A percentile compares a stretch with the other conserved stretches of the same genome.
Conservation (phyloP, 768 basidiomycete genomes). For the Mycena crocata region DNA sequence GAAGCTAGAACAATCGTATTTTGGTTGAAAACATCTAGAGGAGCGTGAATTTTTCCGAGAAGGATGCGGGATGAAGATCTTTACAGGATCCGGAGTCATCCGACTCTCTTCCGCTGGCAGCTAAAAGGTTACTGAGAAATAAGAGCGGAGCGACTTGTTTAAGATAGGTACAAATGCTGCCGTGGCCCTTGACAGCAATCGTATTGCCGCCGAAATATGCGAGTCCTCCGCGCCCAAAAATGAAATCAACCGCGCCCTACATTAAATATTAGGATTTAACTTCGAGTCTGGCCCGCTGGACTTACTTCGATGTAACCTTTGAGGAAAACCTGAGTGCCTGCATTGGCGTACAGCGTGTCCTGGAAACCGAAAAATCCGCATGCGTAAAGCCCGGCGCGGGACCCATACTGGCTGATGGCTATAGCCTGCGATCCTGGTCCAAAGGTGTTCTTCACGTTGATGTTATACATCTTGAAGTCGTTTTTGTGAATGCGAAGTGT, state of each 20-base stretch:
- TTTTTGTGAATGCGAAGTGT: constrained; percentile 62
- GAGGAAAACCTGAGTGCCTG: constrained; percentile 62
- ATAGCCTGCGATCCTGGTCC: constrained; percentile 60
- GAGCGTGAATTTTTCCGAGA: neutral
- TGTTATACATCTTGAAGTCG: constrained; percentile 62
- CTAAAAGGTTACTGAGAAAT: no score
- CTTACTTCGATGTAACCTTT: constrained; percentile 59
- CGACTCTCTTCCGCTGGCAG: constrained; percentile 60
- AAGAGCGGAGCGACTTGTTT: no score
- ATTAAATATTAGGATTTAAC: neutral
- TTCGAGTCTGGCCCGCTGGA: neutral
- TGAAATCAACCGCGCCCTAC: constrained; percentile 63
- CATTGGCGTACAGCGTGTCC: constrained; percentile 59
- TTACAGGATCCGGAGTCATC: constrained; percentile 59
- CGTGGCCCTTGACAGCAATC: constrained; percentile 56
- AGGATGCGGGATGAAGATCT: constrained; percentile 19
- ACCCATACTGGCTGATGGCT: constrained; percentile 63
- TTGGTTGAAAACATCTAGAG: constrained; percentile 55
- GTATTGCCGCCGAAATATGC: constrained; percentile 64
- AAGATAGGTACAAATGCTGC: no score
- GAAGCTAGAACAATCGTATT: constrained; percentile 58
- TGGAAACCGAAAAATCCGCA: constrained; percentile 61
- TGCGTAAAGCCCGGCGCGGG: constrained; percentile 55
- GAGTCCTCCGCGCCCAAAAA: constrained; percentile 55
- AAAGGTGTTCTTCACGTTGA: constrained; percentile 61